Conservation (phyloP, 495 filamentous ascomycete species). For the Lichenothelia convexa region DNA sequence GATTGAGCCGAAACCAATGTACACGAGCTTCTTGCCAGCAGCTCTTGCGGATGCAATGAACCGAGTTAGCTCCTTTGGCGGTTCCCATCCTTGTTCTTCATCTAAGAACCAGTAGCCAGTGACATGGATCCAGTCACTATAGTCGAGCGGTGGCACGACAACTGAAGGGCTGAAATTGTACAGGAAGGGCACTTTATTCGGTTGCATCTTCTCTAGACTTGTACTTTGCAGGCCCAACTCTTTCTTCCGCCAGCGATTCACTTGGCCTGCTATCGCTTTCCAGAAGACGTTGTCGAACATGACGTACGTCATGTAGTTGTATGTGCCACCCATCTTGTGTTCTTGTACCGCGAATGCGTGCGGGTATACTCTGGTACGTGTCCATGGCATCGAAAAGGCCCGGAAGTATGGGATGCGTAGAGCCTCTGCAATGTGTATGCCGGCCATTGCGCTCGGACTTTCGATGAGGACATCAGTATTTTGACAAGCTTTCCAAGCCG, state of each 20-base stretch:
- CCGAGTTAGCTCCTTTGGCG: conserved; percentile 50
- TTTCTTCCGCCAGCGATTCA: conserved; percentile 83
- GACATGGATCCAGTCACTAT: conserved; percentile 91
- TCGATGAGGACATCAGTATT: conserved; percentile 83
- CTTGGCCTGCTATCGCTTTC: conserved; percentile 76
- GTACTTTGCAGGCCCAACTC: conserved; percentile 63
- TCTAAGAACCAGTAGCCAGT: conserved; percentile 97
- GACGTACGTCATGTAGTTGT: conserved; percentile 90
- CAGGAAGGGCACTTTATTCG: conserved; percentile 89
- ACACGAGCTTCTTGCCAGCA: conserved; percentile 83
- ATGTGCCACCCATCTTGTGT: conserved; percentile 81
- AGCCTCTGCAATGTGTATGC: conserved; percentile 96
- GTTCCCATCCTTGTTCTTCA: conserved; percentile 56
- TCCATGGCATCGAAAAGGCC: conserved; percentile 98
- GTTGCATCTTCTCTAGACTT: conserved; percentile 75
- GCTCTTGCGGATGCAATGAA: conserved; percentile 67
- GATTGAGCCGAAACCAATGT: conserved; percentile 92
- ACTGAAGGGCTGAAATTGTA: conserved; percentile 94
- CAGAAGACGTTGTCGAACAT: conserved; percentile 97
- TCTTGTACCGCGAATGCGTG: conserved; percentile 95
- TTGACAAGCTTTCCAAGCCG: conserved; percentile 75
- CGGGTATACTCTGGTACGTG: conserved; percentile 83
- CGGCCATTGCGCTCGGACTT: conserved; percentile 91
- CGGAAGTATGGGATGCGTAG: conserved; percentile 89
- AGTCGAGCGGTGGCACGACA: conserved; percentile 82